Evolutionary conservation across 2,329 filamentous ascomycete species (phyloP).

Genomic region (Fusarium nematophilum): DNA sequence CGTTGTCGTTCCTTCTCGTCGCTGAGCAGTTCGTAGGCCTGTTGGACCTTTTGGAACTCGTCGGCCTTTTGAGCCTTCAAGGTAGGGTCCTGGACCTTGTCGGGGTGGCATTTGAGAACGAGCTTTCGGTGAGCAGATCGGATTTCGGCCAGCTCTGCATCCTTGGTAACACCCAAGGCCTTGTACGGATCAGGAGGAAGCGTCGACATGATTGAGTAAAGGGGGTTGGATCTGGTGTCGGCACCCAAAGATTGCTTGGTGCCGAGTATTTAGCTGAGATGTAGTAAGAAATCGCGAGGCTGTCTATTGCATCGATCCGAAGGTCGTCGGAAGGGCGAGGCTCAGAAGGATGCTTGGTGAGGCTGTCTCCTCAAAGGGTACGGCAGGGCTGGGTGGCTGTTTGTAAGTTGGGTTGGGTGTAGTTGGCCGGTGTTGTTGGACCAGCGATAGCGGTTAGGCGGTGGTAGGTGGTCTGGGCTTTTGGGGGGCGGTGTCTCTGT

Average conservation of each 20-base stretch:
- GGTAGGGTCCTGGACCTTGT: constrained; percentile 85
- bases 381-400: constrained; percentile 37
- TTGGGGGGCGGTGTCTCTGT: constrained; percentile 43
- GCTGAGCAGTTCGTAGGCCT: constrained; percentile 90
- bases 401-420: constrained; percentile 39
- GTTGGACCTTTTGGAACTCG: constrained; percentile 91
- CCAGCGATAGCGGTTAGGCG: constrained; percentile 23
- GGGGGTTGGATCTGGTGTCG: constrained; percentile 17
- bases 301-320: constrained; percentile 42
- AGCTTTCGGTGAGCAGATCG: constrained; percentile 86
- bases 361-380: constrained; percentile 37
- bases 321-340: constrained; percentile 37
- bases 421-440: constrained; percentile 29
- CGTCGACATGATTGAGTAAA: constrained; percentile 57
- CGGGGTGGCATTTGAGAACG: constrained; percentile 88
- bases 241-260: constrained; percentile 19
- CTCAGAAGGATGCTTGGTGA: constrained; percentile 31
- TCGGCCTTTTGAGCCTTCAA: constrained; percentile 83
- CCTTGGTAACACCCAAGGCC: constrained; percentile 77
- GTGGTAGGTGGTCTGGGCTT: constrained; percentile 41
- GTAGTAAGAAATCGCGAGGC: constrained; percentile 16
- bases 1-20: constrained; percentile 77
- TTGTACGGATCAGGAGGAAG: constrained; percentile 81
- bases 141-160: constrained; percentile 78
- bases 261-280: constrained; percentile 31